A percentile compares a stretch with the other conserved stretches of the same genome.
Conservation (phyloP, 1,284 basidiomycete species). For the Schizophyllum commune region DNA sequence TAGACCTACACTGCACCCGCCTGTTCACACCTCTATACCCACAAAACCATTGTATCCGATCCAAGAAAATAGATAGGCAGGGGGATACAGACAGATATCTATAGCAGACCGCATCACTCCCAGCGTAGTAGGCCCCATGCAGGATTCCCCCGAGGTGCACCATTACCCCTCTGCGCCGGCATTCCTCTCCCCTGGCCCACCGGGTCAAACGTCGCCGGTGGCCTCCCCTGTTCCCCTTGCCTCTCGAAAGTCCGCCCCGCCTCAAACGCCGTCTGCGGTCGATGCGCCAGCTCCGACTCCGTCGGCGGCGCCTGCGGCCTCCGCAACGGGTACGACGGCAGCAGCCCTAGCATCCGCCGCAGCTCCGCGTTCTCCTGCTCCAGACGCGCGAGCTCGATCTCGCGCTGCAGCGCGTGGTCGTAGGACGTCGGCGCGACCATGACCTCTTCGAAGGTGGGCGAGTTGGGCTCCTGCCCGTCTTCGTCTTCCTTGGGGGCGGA, state of each 20-base stretch:
- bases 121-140: background rate
- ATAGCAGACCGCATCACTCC: background rate
- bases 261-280: background rate
- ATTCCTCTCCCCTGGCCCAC: background rate
- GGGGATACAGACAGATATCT: too few species aligned
- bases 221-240: background rate
- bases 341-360: slow-evolving; percentile 54
- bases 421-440: slow-evolving; percentile 27
- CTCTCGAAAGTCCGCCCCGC: background rate
- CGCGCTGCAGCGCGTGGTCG: slow-evolving; percentile 79
- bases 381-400: slow-evolving; percentile 78
- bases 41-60: too few species aligned
- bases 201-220: background rate
- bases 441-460: slow-evolving; percentile 12
- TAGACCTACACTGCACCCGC: too few species aligned
- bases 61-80: too few species aligned
- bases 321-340: slow-evolving; percentile 13
- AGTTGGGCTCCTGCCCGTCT: slow-evolving; percentile 8
- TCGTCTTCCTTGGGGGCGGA: background rate
- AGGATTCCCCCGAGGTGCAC: background rate
- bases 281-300: background rate
- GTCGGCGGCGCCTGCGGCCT: background rate
- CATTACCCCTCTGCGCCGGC: background rate
- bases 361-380: slow-evolving; percentile 83
- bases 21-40: too few species aligned